These are phyloP conservation scores for Kluyveromyces wickerhamii DNA, from an alignment of 805 yeast genomes.

Conservation along the genomic window DNA sequence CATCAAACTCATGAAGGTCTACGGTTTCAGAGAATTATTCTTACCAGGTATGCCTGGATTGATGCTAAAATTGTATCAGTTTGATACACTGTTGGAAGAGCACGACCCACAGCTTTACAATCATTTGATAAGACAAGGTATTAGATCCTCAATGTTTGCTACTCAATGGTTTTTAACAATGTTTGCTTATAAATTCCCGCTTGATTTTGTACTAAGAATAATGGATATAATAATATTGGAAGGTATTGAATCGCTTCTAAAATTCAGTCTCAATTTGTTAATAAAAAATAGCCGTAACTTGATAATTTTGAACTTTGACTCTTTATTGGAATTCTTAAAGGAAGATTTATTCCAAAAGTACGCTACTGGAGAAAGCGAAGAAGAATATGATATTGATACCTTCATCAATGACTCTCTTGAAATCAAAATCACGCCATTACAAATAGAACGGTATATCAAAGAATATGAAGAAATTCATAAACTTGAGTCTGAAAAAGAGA, in stretches of 20 bases:
- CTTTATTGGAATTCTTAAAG: slow-evolving; percentile 67
- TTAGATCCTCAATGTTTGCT: slow-evolving; percentile 91
- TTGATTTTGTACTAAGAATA: slow-evolving; percentile 78
- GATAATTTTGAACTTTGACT: slow-evolving; percentile 62
- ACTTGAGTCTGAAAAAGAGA: slow-evolving; percentile 55
- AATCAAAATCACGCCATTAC: slow-evolving; percentile 63
- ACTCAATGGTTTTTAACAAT: slow-evolving; percentile 96
- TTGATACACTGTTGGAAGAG: slow-evolving; percentile 80
- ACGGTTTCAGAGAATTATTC: slow-evolving; percentile 70
- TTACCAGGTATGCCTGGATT: slow-evolving; percentile 92
- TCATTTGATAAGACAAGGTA: slow-evolving; percentile 80
- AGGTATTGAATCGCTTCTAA: slow-evolving; percentile 79
- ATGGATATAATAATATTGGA: slow-evolving; percentile 85
- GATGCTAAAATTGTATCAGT: slow-evolving; percentile 76
- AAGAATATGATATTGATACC: slow-evolving; percentile 55
- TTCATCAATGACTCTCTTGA: slow-evolving; percentile 74
- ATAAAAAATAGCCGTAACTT: slow-evolving; percentile 54
- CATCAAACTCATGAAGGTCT: slow-evolving; percentile 75
- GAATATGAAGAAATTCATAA: slow-evolving; percentile 72
- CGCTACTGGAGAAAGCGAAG: slow-evolving; percentile 19
- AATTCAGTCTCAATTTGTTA: slow-evolving; percentile 79
- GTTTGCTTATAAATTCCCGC: slow-evolving; percentile 91
- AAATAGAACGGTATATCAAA: slow-evolving; percentile 57
- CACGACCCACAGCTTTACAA: slow-evolving; percentile 59
- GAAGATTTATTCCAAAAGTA: slow-evolving; percentile 71